phyloP scores from a whole-genome alignment of 2,329 filamentous ascomycete genomes.

The Sarocladium brachiariae region DNA sequence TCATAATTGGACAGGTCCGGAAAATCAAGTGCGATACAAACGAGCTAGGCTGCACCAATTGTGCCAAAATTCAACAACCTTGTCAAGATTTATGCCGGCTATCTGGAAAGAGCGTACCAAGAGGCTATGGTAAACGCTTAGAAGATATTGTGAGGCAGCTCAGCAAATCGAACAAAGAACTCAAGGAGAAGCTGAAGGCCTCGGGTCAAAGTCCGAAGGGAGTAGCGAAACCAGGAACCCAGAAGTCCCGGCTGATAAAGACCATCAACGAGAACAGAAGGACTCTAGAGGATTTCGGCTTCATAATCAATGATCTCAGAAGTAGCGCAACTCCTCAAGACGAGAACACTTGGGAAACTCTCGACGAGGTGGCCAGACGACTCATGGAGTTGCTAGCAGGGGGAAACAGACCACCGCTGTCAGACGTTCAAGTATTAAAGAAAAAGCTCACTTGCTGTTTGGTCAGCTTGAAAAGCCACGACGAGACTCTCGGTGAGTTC shows the following conservation, averaged over 20 bases:
- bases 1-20: neutral
- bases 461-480: too few relatives aligned
- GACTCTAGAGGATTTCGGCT: too few relatives aligned
- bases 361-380: neutral
- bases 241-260: too few relatives aligned
- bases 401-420: neutral
- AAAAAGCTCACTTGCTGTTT: too few relatives aligned
- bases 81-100: neutral
- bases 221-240: too few relatives aligned
- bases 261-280: neutral
- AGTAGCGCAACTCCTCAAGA: too few relatives aligned
- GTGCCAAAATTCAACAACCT: neutral
- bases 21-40: slow-evolving; percentile 6
- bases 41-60: neutral
- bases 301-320: too few relatives aligned
- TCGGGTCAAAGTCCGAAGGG: too few relatives aligned
- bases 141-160: neutral
- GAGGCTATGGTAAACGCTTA: neutral
- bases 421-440: too few relatives aligned
- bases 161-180: neutral
- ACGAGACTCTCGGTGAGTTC: too few relatives aligned
- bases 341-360: too few relatives aligned
- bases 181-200: neutral
- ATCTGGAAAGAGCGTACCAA: neutral
- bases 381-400: neutral